These are phyloP conservation scores for Diaporthe australafricana DNA, from an alignment of 2,329 filamentous ascomycete species.

Conservation along the genomic window DNA sequence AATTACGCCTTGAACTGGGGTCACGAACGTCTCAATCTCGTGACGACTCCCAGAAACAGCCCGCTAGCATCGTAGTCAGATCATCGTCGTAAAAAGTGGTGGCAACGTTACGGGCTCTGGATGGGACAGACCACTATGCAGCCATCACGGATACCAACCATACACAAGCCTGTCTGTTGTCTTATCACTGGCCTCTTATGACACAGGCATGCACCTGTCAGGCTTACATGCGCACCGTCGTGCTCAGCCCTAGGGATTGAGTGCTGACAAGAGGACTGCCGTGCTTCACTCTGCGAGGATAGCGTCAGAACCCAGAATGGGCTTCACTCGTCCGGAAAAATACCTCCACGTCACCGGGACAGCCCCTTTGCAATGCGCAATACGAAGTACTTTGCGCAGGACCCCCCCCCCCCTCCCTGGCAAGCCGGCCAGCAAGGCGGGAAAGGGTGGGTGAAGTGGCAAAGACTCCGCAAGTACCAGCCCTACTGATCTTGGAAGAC, in stretches of 20 bases:
- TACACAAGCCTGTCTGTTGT: neutral
- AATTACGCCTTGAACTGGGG: neutral
- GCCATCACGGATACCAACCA: neutral
- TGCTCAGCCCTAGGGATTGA: constrained; percentile 30
- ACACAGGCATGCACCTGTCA: constrained; percentile 12
- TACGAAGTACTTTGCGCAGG: neutral
- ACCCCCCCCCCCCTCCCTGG: neutral
- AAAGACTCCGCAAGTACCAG: neutral
- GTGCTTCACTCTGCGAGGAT: constrained; percentile 5
- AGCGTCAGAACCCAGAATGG: constrained; percentile 25
- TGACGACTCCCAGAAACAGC: neutral
- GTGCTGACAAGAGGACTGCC: constrained; percentile 27
- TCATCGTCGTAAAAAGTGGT: neutral
- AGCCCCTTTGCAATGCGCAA: neutral
- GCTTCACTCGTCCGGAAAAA: neutral
- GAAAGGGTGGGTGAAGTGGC: neutral
- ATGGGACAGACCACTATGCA: neutral
- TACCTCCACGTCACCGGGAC: neutral
- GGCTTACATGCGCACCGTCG: constrained; percentile 14
- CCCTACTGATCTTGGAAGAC: neutral
- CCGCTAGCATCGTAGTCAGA: neutral
- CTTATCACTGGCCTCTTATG: constrained; percentile 18
- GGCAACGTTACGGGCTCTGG: constrained; percentile 1
- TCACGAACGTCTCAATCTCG: neutral
- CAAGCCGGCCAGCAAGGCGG: neutral